phyloP scores from a whole-genome alignment of 2,329 filamentous ascomycete genomes.

The Neoscytalidium dimidiatum region DNA sequence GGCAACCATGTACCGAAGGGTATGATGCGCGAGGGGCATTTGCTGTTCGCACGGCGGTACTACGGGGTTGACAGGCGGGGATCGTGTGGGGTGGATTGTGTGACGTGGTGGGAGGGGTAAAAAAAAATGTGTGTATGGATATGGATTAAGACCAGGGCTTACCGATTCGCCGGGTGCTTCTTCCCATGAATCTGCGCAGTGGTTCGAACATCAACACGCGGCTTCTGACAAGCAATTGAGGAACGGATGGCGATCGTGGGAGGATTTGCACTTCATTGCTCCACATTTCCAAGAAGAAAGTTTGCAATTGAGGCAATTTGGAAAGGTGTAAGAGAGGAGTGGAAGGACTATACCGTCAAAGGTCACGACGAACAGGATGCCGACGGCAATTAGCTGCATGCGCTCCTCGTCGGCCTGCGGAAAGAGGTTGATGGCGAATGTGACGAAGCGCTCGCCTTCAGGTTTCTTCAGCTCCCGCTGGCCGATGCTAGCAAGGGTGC shows the following conservation, averaged over 20 bases:
- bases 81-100: background rate
- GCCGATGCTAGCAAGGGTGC: background rate
- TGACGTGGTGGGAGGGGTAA: background rate
- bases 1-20: too few relatives aligned
- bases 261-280: too few relatives aligned
- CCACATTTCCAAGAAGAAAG: background rate
- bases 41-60: too few relatives aligned
- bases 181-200: background rate
- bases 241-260: background rate
- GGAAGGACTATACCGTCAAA: background rate
- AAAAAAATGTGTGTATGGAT: background rate
- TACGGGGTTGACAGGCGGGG: too few relatives aligned
- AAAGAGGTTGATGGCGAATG: conserved; percentile 4
- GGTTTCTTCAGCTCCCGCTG: conserved; percentile 1
- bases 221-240: background rate
- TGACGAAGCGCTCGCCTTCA: conserved; percentile 8
- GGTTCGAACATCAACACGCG: background rate
- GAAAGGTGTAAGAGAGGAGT: too few relatives aligned
- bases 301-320: background rate
- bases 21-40: too few relatives aligned
- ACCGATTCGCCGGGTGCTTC: background rate
- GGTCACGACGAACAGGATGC: background rate
- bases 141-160: background rate
- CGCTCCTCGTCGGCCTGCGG: background rate
- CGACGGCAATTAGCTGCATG: background rate